Evolutionary conservation across 2,329 filamentous ascomycete species (phyloP).

Genomic region (Aspergillus caelatus): DNA sequence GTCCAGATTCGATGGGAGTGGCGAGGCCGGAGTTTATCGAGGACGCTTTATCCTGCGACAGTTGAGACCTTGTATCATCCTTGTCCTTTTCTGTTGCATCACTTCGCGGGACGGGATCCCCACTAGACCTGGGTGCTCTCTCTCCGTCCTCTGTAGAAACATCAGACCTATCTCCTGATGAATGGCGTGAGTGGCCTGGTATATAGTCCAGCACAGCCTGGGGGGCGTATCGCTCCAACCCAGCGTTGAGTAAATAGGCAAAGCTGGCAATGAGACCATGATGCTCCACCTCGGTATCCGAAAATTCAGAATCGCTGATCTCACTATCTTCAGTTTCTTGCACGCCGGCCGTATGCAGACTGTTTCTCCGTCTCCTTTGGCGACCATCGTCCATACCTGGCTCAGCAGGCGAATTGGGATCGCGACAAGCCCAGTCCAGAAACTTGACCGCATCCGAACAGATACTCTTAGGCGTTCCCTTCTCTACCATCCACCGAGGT

Average conservation of each 20-base stretch:
- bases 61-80: slow-evolving; percentile 13
- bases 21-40: slow-evolving; percentile 24
- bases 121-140: neutral
- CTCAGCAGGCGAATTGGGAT: slow-evolving; percentile 48
- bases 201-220: slow-evolving; percentile 55
- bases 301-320: slow-evolving; percentile 22
- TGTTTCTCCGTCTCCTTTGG: slow-evolving; percentile 3
- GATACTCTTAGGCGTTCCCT: slow-evolving; percentile 80
- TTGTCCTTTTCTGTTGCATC: slow-evolving; percentile 4
- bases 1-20: slow-evolving; percentile 23
- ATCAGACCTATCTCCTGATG: slow-evolving; percentile 13
- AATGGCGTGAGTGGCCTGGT: slow-evolving; percentile 31
- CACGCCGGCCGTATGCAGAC: slow-evolving; percentile 2
- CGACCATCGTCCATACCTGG: neutral
- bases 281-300: slow-evolving; percentile 27
- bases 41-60: slow-evolving; percentile 18
- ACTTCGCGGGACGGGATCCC: neutral
- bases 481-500: slow-evolving; percentile 87
- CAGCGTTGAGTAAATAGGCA: slow-evolving; percentile 39
- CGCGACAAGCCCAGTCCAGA: slow-evolving; percentile 71
- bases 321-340: slow-evolving; percentile 14
- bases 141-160: neutral
- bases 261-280: slow-evolving; percentile 42
- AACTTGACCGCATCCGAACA: slow-evolving; percentile 79
- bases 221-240: slow-evolving; percentile 56